Base-by-base conservation (phyloP, 768 basidiomycete species). In the Gelatoporia subvermispora region DNA sequence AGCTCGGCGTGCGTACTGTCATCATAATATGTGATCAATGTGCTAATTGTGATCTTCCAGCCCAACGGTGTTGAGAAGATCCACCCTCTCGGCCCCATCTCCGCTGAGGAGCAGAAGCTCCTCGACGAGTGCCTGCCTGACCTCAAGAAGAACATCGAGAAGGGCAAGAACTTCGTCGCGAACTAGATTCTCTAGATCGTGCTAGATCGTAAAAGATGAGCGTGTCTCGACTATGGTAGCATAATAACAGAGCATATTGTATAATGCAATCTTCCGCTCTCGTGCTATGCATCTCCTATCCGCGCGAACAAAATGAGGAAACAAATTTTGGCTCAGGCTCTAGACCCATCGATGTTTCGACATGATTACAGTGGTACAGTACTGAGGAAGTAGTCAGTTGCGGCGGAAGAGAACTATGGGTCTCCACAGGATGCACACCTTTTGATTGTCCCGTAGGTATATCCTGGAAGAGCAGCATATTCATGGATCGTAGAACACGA, bases 111-210 rank as follows among this genome's bases (percentile, higher is more conserved):
- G 75, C 68, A 93, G 77, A 80, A 81, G 65, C 77, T 96, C 50
- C 73, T 99, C 60, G 85, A 82, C 21, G 93, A 85, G 25, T 91
- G 88, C 76, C 66, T 93, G 60, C 90, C 91, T 56, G 91, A 93
- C 59, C 81, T 99, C 61, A 88, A 89, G 82, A 93, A 89, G 84
- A 97, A 96, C 82, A 95, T 97, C 60, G 88, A 90, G 71, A 97
- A 93, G 84, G 93, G 93, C 71, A 82, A 76, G 69, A 76, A 78
- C 38, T 91, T 90, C 55, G 85, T 79, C 56, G 78, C 58, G 46
- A 56, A 49, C 49, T 49, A 23, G 43, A 24, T 24, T 20, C 8
- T 21, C 35, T 2, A 11, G 9, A 36, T 13, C 31, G 16, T 31
- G 13, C 35, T 2, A 11, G 9, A 36, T 13, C 31, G 16, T 31